Evolutionary conservation across 768 basidiomycete species (phyloP).

Genomic region (Suillus tomentosus): DNA sequence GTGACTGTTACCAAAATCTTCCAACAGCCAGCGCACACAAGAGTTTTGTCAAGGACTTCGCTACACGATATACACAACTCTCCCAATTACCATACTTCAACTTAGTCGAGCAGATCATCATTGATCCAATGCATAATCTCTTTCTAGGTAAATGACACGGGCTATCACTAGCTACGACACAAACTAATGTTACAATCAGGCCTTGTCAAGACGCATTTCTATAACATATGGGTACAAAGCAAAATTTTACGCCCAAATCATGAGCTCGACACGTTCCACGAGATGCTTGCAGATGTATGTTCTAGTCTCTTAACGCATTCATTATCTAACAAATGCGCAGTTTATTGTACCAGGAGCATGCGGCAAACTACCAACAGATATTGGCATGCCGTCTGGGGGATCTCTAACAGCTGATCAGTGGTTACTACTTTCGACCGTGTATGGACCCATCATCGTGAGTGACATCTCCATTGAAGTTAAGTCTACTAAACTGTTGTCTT

Average conservation of each 20-base stretch:
- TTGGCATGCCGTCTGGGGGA: slow-evolving; percentile 35
- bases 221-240: slow-evolving; percentile 3
- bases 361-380: slow-evolving; percentile 25
- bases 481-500: too few relatives aligned
- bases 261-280: not conserved
- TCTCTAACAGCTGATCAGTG: slow-evolving; percentile 39
- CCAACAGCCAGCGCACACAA: too few relatives aligned
- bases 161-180: too few relatives aligned
- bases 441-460: slow-evolving; percentile 14
- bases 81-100: too few relatives aligned
- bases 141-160: too few relatives aligned
- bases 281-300: slow-evolving; percentile 6
- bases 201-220: slow-evolving; percentile 4
- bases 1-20: too few relatives aligned
- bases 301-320: not conserved
- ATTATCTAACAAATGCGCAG: not conserved
- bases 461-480: too few relatives aligned
- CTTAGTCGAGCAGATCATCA: too few relatives aligned
- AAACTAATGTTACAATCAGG: not conserved
- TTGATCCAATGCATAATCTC: too few relatives aligned
- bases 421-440: slow-evolving; percentile 30
- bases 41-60: too few relatives aligned
- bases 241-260: slow-evolving; percentile 6
- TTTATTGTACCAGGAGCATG: slow-evolving; percentile 10
- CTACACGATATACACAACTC: too few relatives aligned